Evolutionary conservation across 352 stramenopile species (phyloP).

Genomic region (Globisporangium recalcitrans): DNA sequence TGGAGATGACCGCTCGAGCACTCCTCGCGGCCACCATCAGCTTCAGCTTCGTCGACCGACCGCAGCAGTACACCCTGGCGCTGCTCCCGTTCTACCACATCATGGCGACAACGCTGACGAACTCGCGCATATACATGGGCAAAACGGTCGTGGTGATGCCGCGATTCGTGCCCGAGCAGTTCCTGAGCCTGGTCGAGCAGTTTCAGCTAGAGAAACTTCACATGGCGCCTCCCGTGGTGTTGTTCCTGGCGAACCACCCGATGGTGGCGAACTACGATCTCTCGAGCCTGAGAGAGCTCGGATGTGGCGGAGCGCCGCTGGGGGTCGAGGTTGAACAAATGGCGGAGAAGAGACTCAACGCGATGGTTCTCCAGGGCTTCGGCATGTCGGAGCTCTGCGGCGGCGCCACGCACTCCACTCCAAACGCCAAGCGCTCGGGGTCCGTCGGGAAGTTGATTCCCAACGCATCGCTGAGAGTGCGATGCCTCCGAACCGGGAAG

Average conservation of each 20-base stretch:
- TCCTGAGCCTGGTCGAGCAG: conserved; percentile 69
- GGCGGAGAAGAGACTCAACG: conserved; percentile 50
- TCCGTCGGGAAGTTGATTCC: conserved; percentile 27
- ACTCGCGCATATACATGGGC: conserved; percentile 65
- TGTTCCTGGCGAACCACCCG: conserved; percentile 80
- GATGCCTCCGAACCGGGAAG: conserved; percentile 30
- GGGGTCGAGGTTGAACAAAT: conserved; percentile 54
- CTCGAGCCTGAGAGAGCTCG: conserved; percentile 49
- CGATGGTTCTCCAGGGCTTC: conserved; percentile 36
- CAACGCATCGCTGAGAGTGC: conserved; percentile 32
- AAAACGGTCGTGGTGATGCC: conserved; percentile 72
- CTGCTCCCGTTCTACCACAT: conserved; percentile 94
- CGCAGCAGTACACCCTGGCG: conserved; percentile 64
- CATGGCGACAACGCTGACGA: conserved; percentile 82
- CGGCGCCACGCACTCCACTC: conserved; percentile 5
- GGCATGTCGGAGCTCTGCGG: conserved; percentile 44
- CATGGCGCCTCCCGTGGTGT: conserved; percentile 83
- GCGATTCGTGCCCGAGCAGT: conserved; percentile 82
- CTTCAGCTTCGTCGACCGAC: conserved; percentile 30
- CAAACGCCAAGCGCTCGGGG: conserved; percentile 10
- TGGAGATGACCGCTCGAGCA: conserved; percentile 82
- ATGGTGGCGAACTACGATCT: conserved; percentile 87
- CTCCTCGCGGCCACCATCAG: conserved; percentile 77
- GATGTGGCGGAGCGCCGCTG: conserved; percentile 82
- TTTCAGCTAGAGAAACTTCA: conserved; percentile 48